Conservation (phyloP, 139 green algal species). For the Micromonas commoda region DNA sequence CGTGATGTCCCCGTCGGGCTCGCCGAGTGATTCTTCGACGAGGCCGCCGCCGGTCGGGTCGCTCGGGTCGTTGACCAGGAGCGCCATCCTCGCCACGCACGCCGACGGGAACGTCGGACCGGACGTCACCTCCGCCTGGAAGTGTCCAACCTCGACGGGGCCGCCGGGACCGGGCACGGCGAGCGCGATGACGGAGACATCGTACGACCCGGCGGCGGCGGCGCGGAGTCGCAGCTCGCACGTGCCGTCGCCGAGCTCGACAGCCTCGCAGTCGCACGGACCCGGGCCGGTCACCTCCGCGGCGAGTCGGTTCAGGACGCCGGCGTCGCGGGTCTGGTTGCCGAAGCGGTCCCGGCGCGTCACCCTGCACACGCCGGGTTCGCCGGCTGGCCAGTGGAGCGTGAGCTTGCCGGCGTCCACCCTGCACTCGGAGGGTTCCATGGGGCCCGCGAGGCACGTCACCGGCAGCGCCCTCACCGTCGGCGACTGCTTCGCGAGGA, state of each 20-base stretch:
- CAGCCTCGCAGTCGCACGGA: neutral
- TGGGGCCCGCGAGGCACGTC: neutral
- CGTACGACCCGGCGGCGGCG: constrained; percentile 6
- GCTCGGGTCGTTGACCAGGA: neutral
- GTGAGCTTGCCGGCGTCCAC: constrained; percentile 15
- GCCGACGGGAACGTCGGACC: neutral
- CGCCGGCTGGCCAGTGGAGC: neutral
- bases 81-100: neutral
- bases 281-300: constrained; percentile 12
- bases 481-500: neutral
- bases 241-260: constrained; percentile 20
- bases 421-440: neutral
- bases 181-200: constrained; percentile 9
- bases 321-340: neutral
- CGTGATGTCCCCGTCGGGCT: neutral
- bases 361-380: constrained; percentile 1
- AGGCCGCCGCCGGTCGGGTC: neutral
- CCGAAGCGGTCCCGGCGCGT: constrained; percentile 17
- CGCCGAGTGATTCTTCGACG: neutral
- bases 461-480: neutral
- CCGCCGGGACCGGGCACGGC: neutral
- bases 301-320: constrained; percentile 12
- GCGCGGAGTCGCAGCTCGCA: constrained; percentile 18
- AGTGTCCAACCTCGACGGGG: neutral
- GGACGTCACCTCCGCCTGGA: neutral